phyloP scores from a whole-genome alignment of 1,284 basidiomycete genomes.

The Anthracocystis panici-leucophaei region DNA sequence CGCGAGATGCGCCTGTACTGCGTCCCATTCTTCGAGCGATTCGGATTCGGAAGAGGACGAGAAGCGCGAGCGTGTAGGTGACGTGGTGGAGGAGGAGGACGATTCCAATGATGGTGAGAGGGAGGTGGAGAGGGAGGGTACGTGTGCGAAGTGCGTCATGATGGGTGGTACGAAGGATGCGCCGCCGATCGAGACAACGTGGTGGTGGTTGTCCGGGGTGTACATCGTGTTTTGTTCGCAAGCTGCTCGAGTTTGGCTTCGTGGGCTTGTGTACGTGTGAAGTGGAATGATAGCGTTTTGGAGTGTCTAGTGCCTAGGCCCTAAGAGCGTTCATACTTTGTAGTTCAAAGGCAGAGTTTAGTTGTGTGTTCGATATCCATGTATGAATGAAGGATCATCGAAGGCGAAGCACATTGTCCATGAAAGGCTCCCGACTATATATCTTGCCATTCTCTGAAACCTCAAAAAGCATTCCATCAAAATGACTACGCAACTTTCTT shows the following conservation, averaged over 20 bases:
- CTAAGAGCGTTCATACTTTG: too few relatives aligned
- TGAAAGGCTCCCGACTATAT: too few relatives aligned
- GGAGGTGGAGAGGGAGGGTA: too few relatives aligned
- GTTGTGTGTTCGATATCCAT: too few relatives aligned
- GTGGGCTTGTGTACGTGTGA: too few relatives aligned
- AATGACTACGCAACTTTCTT: too few relatives aligned
- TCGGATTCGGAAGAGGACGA: conserved; percentile 28
- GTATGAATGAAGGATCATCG: too few relatives aligned
- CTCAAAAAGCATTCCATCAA: too few relatives aligned
- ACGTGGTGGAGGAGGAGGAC: conserved; percentile 34
- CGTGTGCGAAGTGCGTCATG: conserved; percentile 42
- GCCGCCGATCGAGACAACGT: conserved; percentile 44
- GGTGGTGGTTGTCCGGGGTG: conserved; percentile 20
- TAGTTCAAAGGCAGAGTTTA: too few relatives aligned
- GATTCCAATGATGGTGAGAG: conserved; percentile 36
- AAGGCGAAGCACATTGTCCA: too few relatives aligned
- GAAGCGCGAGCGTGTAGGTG: conserved; percentile 33
- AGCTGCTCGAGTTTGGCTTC: too few relatives aligned
- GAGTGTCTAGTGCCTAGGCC: not conserved
- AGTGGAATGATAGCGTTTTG: not conserved
- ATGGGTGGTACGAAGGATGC: conserved; percentile 40
- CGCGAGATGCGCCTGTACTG: conserved; percentile 34
- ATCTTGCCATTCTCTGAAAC: too few relatives aligned
- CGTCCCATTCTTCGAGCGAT: conserved; percentile 32
- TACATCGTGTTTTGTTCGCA: conserved; percentile 26